Evolutionary conservation across 768 basidiomycete genomes (phyloP).

Genomic region (Tulasnella sp.): DNA sequence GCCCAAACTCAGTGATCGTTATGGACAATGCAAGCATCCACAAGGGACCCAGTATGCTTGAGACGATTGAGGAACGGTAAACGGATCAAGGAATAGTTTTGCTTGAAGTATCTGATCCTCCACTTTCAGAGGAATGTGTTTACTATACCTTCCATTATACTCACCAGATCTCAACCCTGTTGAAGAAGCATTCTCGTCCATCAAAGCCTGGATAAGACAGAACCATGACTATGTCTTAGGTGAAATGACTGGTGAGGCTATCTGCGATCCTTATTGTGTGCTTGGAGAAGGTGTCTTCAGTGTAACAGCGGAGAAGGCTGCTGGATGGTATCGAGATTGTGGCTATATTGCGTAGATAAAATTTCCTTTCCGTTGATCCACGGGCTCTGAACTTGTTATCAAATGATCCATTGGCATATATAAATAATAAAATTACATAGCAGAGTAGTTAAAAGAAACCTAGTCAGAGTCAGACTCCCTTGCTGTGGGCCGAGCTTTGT

Average conservation of each 20-base stretch:
- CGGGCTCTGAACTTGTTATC: too few species aligned
- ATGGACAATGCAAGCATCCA: conserved; percentile 44
- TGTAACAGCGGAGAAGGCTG: conserved; percentile 39
- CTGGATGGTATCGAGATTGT: conserved; percentile 43
- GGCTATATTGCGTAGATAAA: conserved; percentile 37
- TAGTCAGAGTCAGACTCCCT: neutral
- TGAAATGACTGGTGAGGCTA: conserved; percentile 24
- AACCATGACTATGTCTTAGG: conserved; percentile 25
- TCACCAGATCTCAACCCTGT: conserved; percentile 44
- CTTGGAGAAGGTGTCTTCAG: conserved; percentile 42
- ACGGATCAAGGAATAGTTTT: conserved; percentile 23
- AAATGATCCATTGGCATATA: neutral
- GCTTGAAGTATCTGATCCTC: neutral
- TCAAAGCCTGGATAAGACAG: conserved; percentile 40
- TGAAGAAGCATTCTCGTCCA: conserved; percentile 41
- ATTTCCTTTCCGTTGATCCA: neutral
- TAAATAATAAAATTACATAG: neutral
- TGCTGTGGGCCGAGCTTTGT: neutral
- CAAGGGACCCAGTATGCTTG: conserved; percentile 41
- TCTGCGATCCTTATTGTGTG: conserved; percentile 40
- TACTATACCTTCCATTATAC: conserved; percentile 41
- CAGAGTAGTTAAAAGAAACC: neutral
- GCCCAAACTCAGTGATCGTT: conserved; percentile 33
- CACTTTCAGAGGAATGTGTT: conserved; percentile 37
- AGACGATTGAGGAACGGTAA: conserved; percentile 45